A percentile compares a stretch with the other conserved stretches of the same genome.
phyloP scores from a whole-genome alignment of 1,284 basidiomycete species.

The Phellinidium pouzarii region DNA sequence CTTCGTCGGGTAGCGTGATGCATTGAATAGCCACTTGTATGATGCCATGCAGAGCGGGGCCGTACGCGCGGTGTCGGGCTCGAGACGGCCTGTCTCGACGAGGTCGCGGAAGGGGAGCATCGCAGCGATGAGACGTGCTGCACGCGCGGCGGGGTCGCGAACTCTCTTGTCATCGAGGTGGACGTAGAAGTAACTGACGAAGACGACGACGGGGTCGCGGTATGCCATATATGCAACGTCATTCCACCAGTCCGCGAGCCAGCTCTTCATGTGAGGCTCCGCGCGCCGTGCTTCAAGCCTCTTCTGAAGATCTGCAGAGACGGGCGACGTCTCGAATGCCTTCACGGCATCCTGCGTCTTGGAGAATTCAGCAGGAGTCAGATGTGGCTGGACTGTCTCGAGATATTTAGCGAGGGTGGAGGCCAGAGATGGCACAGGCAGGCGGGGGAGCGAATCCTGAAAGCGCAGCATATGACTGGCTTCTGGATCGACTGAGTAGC shows the following conservation, averaged over 20 bases:
- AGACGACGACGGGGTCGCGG: constrained; percentile 87
- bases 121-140: constrained; percentile 78
- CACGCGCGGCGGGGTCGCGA: constrained; percentile 57
- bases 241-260: constrained; percentile 99
- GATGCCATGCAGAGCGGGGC: constrained; percentile 88
- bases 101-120: constrained; percentile 78
- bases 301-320: constrained; percentile 72
- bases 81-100: constrained; percentile 77
- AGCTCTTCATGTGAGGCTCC: constrained; percentile 60
- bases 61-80: constrained; percentile 84
- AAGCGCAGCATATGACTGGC: constrained; percentile 72
- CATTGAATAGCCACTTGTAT: constrained; percentile 97
- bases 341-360: constrained; percentile 57
- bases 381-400: constrained; percentile 72
- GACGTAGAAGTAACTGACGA: constrained; percentile 93
- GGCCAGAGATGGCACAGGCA: constrained; percentile 79
- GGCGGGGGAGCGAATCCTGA: constrained; percentile 71
- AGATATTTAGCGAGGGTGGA: constrained; percentile 85
- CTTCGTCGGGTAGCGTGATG: constrained; percentile 78
- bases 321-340: constrained; percentile 65
- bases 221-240: constrained; percentile 84
- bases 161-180: constrained; percentile 65
- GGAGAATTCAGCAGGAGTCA: constrained; percentile 56
- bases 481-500: constrained; percentile 40
- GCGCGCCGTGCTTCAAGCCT: constrained; percentile 72